Conservation (phyloP, 2,329 filamentous ascomycete species). For the Exophiala alcalophila region DNA sequence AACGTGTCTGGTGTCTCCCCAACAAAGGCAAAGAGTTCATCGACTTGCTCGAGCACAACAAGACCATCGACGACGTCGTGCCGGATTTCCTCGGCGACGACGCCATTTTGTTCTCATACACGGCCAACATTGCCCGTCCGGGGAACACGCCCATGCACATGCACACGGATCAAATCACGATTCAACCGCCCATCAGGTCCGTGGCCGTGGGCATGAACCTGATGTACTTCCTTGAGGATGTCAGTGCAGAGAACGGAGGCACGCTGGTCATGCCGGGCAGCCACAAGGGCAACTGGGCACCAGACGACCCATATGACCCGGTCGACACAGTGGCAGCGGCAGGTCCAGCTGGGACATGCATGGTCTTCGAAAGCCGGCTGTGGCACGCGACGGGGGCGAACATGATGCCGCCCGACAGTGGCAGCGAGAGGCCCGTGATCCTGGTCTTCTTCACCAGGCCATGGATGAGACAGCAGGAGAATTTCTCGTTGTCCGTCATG, state of each 20-base stretch:
- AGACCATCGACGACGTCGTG: conserved; percentile 8
- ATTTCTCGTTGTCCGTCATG: conserved; percentile 10
- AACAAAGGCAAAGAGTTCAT: conserved; percentile 10
- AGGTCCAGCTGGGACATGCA: conserved; percentile 11
- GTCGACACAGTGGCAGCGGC: conserved; percentile 3
- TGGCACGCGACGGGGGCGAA: conserved; percentile 17
- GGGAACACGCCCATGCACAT: conserved; percentile 14
- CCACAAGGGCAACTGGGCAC: conserved; percentile 11
- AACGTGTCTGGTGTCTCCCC: conserved; percentile 8
- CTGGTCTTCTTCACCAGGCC: conserved; percentile 12
- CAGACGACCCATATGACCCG: conserved; percentile 9
- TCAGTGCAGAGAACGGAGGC: conserved; percentile 4
- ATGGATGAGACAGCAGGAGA: conserved; percentile 16
- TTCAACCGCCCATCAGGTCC: conserved; percentile 9
- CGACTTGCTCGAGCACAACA: conserved; percentile 11
- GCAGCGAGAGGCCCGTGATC: conserved; percentile 12
- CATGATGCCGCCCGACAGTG: conserved; percentile 8
- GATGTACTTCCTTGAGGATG: conserved; percentile 13
- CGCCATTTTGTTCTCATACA: conserved; percentile 10
- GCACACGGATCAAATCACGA: conserved; percentile 12
- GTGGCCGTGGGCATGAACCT: conserved; percentile 11
- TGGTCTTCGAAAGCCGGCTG: conserved; percentile 12
- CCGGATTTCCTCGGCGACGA: conserved; percentile 11
- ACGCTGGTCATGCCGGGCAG: conserved; percentile 12
- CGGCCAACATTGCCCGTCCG: conserved; percentile 12